phyloP scores from a whole-genome alignment of 805 yeast species.

The Saccharomycopsis guyanensis region DNA sequence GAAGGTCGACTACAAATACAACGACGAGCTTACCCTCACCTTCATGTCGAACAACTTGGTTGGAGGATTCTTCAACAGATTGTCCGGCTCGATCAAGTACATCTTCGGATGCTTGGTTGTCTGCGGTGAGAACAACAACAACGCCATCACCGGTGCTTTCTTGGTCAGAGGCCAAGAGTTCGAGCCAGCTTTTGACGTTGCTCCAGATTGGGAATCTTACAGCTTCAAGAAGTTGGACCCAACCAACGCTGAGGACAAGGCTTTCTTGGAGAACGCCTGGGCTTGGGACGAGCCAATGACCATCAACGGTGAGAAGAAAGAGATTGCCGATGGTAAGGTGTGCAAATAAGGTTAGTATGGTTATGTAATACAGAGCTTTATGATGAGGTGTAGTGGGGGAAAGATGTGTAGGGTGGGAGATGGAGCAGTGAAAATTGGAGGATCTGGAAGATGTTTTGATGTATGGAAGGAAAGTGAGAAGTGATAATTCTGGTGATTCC shows the following conservation, averaged over 20 bases:
- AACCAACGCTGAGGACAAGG: slow-evolving; percentile 66
- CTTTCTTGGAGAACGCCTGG: slow-evolving; percentile 82
- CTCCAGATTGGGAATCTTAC: slow-evolving; percentile 99
- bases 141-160: slow-evolving; percentile 94
- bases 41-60: slow-evolving; percentile 98
- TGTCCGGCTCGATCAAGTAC: slow-evolving; percentile 85
- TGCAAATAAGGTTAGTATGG: slow-evolving; percentile 73
- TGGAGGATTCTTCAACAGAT: slow-evolving; percentile 97
- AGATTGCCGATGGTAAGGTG: slow-evolving; percentile 96
- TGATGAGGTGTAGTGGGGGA: too few species aligned
- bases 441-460: too few species aligned
- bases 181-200: slow-evolving; percentile 92
- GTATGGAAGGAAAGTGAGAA: too few species aligned
- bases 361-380: too few species aligned
- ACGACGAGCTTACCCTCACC: slow-evolving; percentile 93
- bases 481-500: too few species aligned
- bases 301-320: slow-evolving; percentile 71
- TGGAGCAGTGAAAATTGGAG: too few species aligned
- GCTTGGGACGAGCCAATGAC: slow-evolving; percentile 96
- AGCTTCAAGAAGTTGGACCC: slow-evolving; percentile 75
- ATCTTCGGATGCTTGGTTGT: slow-evolving; percentile 91
- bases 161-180: slow-evolving; percentile 90
- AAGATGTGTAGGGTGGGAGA: too few species aligned
- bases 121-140: slow-evolving; percentile 97
- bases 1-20: slow-evolving; percentile 95